Evolutionary conservation across 2,329 filamentous ascomycete genomes (phyloP).

Genomic region (Purpureocillium takamizusanense): DNA sequence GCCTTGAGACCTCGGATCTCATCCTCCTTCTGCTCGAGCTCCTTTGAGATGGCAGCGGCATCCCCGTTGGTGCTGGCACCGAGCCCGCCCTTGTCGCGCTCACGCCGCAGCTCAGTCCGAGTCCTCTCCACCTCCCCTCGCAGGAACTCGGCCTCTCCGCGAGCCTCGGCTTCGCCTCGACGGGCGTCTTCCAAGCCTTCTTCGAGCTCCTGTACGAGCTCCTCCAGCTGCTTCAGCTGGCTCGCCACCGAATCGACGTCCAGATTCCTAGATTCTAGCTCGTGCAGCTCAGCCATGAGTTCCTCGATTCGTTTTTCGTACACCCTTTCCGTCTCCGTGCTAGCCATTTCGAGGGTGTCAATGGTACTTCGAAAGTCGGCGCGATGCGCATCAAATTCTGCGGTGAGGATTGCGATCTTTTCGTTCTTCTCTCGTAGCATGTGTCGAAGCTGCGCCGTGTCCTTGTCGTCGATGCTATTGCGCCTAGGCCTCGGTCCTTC

Average conservation of each 20-base stretch:
- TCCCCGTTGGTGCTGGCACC: constrained; percentile 29
- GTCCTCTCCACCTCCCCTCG: constrained; percentile 91
- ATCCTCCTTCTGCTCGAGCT: constrained; percentile 89
- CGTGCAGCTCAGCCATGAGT: constrained; percentile 72
- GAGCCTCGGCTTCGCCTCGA: constrained; percentile 87
- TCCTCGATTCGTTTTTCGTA: constrained; percentile 91
- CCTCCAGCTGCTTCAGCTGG: constrained; percentile 91
- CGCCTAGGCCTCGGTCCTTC: constrained; percentile 32
- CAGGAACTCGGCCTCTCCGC: constrained; percentile 91
- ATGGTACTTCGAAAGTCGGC: constrained; percentile 96
- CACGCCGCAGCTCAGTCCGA: constrained; percentile 75
- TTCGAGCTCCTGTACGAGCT: constrained; percentile 92
- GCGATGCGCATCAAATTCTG: constrained; percentile 89
- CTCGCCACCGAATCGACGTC: constrained; percentile 87
- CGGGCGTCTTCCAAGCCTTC: constrained; percentile 93
- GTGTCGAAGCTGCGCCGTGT: constrained; percentile 68
- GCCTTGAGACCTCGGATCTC: constrained; percentile 95
- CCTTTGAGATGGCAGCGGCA: constrained; percentile 50
- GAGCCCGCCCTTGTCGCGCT: constrained; percentile 64
- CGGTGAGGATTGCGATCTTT: constrained; percentile 84
- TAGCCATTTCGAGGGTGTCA: constrained; percentile 90
- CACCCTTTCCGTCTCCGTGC: constrained; percentile 88
- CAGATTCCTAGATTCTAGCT: constrained; percentile 71
- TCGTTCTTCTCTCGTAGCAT: constrained; percentile 92
- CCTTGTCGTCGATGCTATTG: constrained; percentile 55